Conservation (phyloP, 2,329 filamentous ascomycete species). For the Colletotrichum sp. region DNA sequence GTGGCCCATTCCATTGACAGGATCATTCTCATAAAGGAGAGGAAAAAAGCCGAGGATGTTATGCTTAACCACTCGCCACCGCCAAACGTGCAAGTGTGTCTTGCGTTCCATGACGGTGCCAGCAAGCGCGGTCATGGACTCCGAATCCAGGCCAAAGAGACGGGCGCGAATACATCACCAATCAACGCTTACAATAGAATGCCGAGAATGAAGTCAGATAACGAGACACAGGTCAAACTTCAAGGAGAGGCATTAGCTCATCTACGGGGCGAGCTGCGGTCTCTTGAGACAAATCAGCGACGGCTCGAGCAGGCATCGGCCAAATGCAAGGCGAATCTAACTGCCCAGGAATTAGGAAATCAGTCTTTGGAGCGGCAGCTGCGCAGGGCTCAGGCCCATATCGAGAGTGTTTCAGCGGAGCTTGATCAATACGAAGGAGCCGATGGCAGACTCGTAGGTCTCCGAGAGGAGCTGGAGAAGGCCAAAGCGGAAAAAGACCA, state of each 20-base stretch:
- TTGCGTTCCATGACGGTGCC: constrained; percentile 65
- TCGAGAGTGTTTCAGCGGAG: constrained; percentile 58
- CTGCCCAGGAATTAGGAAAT: constrained; percentile 45
- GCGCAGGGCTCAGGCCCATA: constrained; percentile 65
- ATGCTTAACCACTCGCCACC: constrained; percentile 70
- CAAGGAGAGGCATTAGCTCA: constrained; percentile 56
- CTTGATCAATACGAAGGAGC: constrained; percentile 72
- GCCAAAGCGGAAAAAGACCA: constrained; percentile 47
- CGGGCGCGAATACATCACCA: constrained; percentile 39
- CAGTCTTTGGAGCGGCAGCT: constrained; percentile 54
- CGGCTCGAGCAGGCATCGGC: constrained; percentile 53
- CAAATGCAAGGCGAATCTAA: constrained; percentile 49
- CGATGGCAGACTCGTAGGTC: constrained; percentile 67
- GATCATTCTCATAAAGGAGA: constrained; percentile 74
- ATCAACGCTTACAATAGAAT: constrained; percentile 52
- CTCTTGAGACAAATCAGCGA: constrained; percentile 54
- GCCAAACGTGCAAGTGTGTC: constrained; percentile 75
- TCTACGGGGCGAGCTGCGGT: constrained; percentile 58
- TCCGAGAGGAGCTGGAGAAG: constrained; percentile 64
- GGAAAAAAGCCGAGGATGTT: constrained; percentile 69
- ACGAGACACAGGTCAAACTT: constrained; percentile 66
- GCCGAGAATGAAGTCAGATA: constrained; percentile 82
- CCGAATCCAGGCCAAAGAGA: constrained; percentile 8
- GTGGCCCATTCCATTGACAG: constrained; percentile 87
- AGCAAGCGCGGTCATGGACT: constrained; percentile 38